These are phyloP conservation scores for Podospora didyma DNA, from an alignment of 495 filamentous ascomycete species.

Conservation along the genomic window DNA sequence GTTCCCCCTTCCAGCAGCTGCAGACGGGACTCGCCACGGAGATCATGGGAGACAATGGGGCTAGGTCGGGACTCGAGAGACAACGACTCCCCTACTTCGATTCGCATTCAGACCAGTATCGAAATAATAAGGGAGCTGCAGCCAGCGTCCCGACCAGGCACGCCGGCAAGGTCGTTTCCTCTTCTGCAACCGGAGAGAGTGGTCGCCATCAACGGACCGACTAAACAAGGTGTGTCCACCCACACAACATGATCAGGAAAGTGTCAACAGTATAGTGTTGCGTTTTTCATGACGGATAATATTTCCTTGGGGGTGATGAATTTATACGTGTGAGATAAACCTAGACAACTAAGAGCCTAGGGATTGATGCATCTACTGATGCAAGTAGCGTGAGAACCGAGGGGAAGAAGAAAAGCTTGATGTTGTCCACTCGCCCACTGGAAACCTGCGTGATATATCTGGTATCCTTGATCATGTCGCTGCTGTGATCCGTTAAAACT, in stretches of 20 bases:
- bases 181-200: background rate
- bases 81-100: background rate
- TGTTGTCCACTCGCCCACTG: too few species aligned
- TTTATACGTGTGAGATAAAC: too few species aligned
- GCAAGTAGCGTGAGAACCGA: too few species aligned
- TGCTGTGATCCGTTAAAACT: too few species aligned
- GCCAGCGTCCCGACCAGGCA: background rate
- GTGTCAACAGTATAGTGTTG: too few species aligned
- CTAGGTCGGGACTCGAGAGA: background rate
- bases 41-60: background rate
- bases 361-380: too few species aligned
- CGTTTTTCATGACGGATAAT: too few species aligned
- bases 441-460: too few species aligned
- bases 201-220: constrained; percentile 14
- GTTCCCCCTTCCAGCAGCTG: background rate
- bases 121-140: constrained; percentile 11
- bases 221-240: background rate
- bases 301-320: too few species aligned
- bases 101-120: constrained; percentile 13
- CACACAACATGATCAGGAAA: background rate
- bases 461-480: too few species aligned
- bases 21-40: background rate
- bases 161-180: background rate
- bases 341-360: too few species aligned
- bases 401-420: too few species aligned